A percentile compares a stretch with the other conserved stretches of the same genome.
These are phyloP conservation scores for Takashimella koratensis DNA, from an alignment of 1,284 basidiomycete genomes.

Conservation along the genomic window DNA sequence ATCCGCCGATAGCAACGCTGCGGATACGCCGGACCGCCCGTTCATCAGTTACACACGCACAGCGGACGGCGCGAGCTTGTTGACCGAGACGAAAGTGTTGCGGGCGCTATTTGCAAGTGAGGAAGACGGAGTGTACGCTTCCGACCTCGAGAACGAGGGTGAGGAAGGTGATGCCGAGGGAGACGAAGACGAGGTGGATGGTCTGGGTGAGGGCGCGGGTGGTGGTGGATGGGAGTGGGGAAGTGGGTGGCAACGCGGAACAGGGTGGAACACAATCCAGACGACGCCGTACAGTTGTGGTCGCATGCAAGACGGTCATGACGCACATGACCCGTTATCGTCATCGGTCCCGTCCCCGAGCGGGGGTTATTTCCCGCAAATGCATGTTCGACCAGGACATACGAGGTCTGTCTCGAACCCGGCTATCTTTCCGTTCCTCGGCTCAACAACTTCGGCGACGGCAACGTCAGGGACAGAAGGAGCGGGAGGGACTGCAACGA, in stretches of 20 bases:
- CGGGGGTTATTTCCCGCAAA: too few relatives aligned
- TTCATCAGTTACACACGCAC: constrained; percentile 44
- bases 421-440: too few relatives aligned
- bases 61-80: constrained; percentile 35
- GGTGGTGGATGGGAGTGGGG: neutral
- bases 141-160: constrained; percentile 23
- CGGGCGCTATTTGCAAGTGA: constrained; percentile 23
- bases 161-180: constrained; percentile 12
- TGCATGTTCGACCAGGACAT: too few relatives aligned
- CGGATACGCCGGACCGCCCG: constrained; percentile 19
- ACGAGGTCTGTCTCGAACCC: too few relatives aligned
- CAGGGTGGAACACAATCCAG: too few relatives aligned
- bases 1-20: neutral
- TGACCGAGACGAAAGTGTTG: constrained; percentile 38
- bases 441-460: too few relatives aligned
- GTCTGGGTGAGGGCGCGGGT: neutral
- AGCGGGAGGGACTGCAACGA: constrained; percentile 2
- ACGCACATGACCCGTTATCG: too few relatives aligned
- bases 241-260: neutral
- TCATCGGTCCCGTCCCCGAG: too few relatives aligned
- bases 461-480: too few relatives aligned
- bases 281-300: too few relatives aligned
- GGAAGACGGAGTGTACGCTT: constrained; percentile 24
- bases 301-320: too few relatives aligned
- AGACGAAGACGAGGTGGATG: constrained; percentile 2